Conservation (phyloP, 257 asterid genomes). For the Ilex asprella region DNA sequence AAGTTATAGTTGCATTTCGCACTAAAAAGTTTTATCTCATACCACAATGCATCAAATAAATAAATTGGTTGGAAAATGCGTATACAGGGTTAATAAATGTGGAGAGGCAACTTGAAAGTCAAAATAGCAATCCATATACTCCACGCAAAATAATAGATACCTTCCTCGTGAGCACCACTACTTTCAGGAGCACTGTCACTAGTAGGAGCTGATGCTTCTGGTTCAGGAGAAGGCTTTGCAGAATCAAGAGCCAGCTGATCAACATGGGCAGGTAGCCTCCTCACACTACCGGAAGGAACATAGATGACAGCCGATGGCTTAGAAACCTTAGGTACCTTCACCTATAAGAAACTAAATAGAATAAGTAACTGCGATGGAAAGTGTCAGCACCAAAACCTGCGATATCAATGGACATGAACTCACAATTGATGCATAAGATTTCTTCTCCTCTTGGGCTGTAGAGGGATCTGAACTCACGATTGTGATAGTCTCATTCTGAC, state of each 20-base stretch:
- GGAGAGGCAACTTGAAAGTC: not conserved
- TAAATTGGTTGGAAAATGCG: not conserved
- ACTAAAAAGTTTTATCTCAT: not conserved
- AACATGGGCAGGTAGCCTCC: not conserved
- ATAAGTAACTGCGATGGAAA: not conserved
- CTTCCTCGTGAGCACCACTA: not conserved
- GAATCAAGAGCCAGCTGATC: not conserved
- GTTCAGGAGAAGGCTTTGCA: conserved; percentile 1
- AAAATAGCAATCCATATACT: not conserved
- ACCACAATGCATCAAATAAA: not conserved
- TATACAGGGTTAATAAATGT: too few species aligned
- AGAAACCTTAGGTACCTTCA: not conserved
- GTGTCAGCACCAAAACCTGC: too few species aligned
- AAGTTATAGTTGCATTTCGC: not conserved
- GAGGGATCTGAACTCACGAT: not conserved
- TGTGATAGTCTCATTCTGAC: not conserved
- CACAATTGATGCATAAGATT: conserved; percentile 3
- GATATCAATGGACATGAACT: not conserved
- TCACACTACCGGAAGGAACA: not conserved
- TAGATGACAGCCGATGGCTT: not conserved
- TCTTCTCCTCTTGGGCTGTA: conserved; percentile 1
- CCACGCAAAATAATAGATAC: not conserved
- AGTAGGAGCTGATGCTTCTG: conserved; percentile 3
- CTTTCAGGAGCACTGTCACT: not conserved
- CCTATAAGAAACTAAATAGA: not conserved